Evolutionary conservation across 352 stramenopile genomes (phyloP).

Genomic region (Hyaloperonospora brassicae): DNA sequence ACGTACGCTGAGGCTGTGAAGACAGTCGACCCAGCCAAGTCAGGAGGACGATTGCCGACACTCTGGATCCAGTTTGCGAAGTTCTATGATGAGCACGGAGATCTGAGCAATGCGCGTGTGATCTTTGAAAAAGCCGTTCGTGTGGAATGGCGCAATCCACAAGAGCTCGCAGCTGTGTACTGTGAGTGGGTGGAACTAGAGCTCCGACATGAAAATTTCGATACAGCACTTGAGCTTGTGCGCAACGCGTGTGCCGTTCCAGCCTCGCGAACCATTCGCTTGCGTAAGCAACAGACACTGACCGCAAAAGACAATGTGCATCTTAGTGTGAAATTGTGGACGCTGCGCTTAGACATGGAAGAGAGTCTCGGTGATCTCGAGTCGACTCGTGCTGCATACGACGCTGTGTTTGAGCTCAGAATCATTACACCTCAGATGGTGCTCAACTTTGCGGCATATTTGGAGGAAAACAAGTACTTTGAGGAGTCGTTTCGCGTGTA

Average conservation of each 20-base stretch:
- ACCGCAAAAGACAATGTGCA: constrained; percentile 78
- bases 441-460: constrained; percentile 94
- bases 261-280: constrained; percentile 31
- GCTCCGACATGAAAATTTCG: constrained; percentile 91
- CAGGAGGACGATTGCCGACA: constrained; percentile 79
- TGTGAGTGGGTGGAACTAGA: constrained; percentile 95
- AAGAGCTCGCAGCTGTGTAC: constrained; percentile 93
- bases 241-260: constrained; percentile 71
- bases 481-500: constrained; percentile 92
- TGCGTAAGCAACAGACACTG: constrained; percentile 47
- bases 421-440: constrained; percentile 96
- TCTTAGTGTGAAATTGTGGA: constrained; percentile 91
- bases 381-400: constrained; percentile 93
- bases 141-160: constrained; percentile 67
- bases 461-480: constrained; percentile 97
- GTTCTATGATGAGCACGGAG: constrained; percentile 91
- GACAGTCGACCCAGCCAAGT: constrained; percentile 81
- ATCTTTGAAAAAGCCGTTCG: constrained; percentile 89
- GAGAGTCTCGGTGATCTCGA: constrained; percentile 94
- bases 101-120: constrained; percentile 87
- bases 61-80: constrained; percentile 93
- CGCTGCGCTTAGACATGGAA: constrained; percentile 96
- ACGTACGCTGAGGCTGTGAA: constrained; percentile 90
- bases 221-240: constrained; percentile 88
- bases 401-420: constrained; percentile 92